A percentile compares a stretch with the other conserved stretches of the same genome.
phyloP scores from a whole-genome alignment of 805 yeast genomes.

The Zygoascus tannicola region DNA sequence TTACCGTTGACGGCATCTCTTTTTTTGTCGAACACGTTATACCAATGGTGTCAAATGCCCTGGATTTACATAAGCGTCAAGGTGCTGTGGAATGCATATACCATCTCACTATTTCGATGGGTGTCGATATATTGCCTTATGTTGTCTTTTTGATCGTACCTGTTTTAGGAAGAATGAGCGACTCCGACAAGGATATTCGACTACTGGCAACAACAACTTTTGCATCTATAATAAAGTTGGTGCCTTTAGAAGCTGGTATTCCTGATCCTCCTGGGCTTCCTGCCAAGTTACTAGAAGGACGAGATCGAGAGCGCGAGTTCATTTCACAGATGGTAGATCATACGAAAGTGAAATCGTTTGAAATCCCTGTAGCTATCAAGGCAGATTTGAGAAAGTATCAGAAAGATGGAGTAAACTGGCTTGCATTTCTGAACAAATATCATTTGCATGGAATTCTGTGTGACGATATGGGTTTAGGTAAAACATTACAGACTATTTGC shows the following conservation, averaged over 20 bases:
- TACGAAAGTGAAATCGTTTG: constrained; percentile 76
- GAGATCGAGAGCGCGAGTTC: constrained; percentile 90
- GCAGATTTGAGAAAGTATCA: constrained; percentile 92
- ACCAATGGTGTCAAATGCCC: constrained; percentile 73
- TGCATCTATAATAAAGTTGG: constrained; percentile 90
- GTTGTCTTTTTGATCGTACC: constrained; percentile 95
- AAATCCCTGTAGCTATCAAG: constrained; percentile 80
- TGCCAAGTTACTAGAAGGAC: constrained; percentile 67
- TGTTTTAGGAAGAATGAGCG: constrained; percentile 96
- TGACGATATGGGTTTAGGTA: constrained; percentile 99
- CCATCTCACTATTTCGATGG: constrained; percentile 80
- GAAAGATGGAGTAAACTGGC: constrained; percentile 98
- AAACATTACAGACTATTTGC: constrained; percentile 93
- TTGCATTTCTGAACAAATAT: constrained; percentile 87
- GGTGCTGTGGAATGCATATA: constrained; percentile 90
- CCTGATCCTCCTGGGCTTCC: constrained; percentile 94
- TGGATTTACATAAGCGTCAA: constrained; percentile 63
- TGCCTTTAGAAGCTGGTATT: constrained; percentile 95
- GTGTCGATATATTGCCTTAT: constrained; percentile 80
- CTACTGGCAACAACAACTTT: constrained; percentile 88
- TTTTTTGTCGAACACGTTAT: constrained; percentile 66
- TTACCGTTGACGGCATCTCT: constrained; percentile 66
- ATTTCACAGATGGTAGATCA: constrained; percentile 98
- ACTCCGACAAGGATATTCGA: constrained; percentile 80
- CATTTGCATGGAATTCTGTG: constrained; percentile 95